Conservation (phyloP, 2,329 filamentous ascomycete genomes). For the Aspergillus costaricaensis region DNA sequence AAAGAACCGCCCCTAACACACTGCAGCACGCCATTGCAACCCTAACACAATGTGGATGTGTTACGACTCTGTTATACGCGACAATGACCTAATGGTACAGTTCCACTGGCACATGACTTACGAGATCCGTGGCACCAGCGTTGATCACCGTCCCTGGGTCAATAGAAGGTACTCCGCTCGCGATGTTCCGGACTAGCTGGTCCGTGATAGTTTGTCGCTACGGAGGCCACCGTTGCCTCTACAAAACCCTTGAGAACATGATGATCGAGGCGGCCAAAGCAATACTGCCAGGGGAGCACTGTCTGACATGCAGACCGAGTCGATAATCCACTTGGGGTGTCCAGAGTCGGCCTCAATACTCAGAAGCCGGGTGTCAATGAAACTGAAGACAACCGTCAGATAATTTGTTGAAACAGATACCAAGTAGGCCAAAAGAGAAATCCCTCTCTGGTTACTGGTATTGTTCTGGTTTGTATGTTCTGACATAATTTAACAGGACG, state of each 20-base stretch:
- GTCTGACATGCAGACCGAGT: conserved; percentile 1
- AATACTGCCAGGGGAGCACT: conserved; percentile 7
- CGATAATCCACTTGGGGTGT: conserved; percentile 7
- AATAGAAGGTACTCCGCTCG: neutral
- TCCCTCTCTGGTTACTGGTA: too few species aligned
- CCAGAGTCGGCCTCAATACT: conserved; percentile 3
- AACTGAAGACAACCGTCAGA: neutral
- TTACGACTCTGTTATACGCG: neutral
- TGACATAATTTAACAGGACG: conserved; percentile 11
- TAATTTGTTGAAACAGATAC: too few species aligned
- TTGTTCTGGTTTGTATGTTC: too few species aligned
- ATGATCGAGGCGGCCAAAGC: conserved; percentile 12
- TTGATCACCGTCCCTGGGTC: too few species aligned
- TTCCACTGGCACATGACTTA: too few species aligned
- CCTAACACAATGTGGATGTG: neutral
- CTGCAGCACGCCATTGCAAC: neutral
- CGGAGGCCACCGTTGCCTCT: conserved; percentile 12
- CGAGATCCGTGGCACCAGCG: too few species aligned
- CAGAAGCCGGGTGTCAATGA: conserved; percentile 9
- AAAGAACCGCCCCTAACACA: neutral
- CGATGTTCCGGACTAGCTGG: conserved; percentile 8
- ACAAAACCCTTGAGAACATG: conserved; percentile 14
- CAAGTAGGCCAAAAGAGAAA: too few species aligned
- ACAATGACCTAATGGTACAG: neutral
- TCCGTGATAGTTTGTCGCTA: conserved; percentile 20